Evolutionary conservation across 306 rosid species (phyloP).

Genomic region (Styphnolobium japonicum): DNA sequence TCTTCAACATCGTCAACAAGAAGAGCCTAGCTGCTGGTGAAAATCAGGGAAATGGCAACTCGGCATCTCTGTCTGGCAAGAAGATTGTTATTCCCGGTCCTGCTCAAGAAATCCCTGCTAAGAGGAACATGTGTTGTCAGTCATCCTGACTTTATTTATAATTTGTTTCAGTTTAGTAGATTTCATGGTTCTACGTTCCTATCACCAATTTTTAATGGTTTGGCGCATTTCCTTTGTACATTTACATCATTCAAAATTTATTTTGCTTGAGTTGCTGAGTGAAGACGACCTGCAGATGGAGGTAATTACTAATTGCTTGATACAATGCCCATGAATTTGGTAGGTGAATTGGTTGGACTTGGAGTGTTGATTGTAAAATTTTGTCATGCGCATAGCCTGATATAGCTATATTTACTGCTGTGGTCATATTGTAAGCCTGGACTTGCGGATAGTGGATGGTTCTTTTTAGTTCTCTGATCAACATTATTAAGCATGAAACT

Average conservation of each 20-base stretch:
- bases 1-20: constrained; percentile 80
- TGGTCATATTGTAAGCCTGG: not conserved
- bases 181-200: constrained; percentile 23
- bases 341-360: not conserved
- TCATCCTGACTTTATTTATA: constrained; percentile 35
- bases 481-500: no score
- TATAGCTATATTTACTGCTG: not conserved
- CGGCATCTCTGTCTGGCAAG: constrained; percentile 73
- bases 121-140: constrained; percentile 70
- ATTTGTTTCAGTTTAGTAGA: constrained; percentile 24
- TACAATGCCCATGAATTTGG: not conserved
- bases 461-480: not conserved
- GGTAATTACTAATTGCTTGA: constrained; percentile 3
- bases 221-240: constrained; percentile 51
- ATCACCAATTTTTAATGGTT: constrained; percentile 44
- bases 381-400: not conserved
- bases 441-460: not conserved
- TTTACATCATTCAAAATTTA: constrained; percentile 35
- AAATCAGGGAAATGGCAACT: constrained; percentile 65
- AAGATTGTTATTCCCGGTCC: constrained; percentile 91
- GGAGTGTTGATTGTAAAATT: constrained; percentile 1
- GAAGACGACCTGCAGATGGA: constrained; percentile 28
- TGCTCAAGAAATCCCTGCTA: constrained; percentile 80
- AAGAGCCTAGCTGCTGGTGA: constrained; percentile 71
- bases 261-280: constrained; percentile 44